Conservation (phyloP, 139 green algal species). For the Chlorella vulgaris region DNA sequence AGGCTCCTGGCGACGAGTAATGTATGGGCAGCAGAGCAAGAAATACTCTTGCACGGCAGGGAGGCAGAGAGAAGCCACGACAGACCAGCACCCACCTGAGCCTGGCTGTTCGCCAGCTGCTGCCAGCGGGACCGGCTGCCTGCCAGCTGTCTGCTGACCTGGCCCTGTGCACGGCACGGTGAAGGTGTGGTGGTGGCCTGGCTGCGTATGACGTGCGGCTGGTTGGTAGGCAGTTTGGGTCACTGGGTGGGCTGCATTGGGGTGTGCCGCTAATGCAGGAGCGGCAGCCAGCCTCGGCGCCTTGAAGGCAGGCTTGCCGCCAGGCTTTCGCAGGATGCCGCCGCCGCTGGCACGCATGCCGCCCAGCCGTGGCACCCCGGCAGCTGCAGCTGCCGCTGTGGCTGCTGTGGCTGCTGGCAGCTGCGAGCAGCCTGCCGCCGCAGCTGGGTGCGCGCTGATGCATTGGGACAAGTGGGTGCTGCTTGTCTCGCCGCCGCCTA, state of each 20-base stretch:
- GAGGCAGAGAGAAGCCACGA: neutral
- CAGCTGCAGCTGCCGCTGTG: neutral
- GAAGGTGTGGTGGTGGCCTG: neutral
- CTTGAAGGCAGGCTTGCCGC: slow-evolving; percentile 1
- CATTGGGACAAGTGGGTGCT: too few species aligned
- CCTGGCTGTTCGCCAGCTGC: neutral
- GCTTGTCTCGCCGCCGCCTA: too few species aligned
- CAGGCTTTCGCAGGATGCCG: neutral
- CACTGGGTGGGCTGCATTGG: neutral
- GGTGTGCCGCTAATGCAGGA: neutral
- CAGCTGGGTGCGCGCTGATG: too few species aligned
- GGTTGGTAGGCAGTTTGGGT: neutral
- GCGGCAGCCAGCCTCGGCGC: neutral
- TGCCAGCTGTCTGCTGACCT: neutral
- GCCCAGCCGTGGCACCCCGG: neutral
- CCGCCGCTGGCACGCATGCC: neutral
- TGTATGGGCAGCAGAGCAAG: too few species aligned
- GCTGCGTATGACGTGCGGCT: neutral
- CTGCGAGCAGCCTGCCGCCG: neutral
- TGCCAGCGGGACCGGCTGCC: neutral
- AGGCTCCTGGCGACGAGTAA: too few species aligned
- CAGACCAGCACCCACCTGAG: neutral
- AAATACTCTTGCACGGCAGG: too few species aligned
- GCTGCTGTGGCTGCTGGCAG: neutral
- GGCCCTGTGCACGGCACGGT: neutral